phyloP scores from a whole-genome alignment of 2,329 filamentous ascomycete species.

The Sporothrix variecibatus region DNA sequence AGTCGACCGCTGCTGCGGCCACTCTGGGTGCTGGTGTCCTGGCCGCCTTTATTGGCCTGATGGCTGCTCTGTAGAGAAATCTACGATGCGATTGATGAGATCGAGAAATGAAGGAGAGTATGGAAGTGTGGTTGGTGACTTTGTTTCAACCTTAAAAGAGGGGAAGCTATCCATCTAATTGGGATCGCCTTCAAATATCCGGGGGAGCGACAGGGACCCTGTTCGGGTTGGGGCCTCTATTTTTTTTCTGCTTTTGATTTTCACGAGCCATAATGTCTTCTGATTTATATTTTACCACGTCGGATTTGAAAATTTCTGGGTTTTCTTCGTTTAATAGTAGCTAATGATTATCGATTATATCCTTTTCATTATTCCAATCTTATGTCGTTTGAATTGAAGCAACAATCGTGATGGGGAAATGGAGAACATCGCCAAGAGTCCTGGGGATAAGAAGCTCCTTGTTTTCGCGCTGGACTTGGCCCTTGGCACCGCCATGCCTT shows the following conservation, averaged over 20 bases:
- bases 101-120: background rate
- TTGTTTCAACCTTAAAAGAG: background rate
- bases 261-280: conserved; percentile 6
- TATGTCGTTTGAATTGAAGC: background rate
- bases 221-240: too few relatives aligned
- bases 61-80: conserved; percentile 23
- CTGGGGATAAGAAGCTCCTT: background rate
- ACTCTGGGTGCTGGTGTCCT: conserved; percentile 20
- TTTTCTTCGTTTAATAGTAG: background rate
- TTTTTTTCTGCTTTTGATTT: background rate
- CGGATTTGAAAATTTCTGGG: background rate
- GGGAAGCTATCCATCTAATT: background rate
- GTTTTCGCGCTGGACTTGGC: background rate
- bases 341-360: background rate
- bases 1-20: conserved; percentile 8
- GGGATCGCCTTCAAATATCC: conserved; percentile 6
- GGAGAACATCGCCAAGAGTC: background rate
- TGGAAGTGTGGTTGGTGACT: background rate
- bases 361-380: background rate
- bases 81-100: background rate
- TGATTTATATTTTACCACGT: background rate
- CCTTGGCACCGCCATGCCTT: background rate
- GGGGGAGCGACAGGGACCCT: background rate
- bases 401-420: background rate
- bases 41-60: conserved; percentile 20